Conservation (phyloP, 2,329 filamentous ascomycete genomes). For the Chalaropsis ovoidea region DNA sequence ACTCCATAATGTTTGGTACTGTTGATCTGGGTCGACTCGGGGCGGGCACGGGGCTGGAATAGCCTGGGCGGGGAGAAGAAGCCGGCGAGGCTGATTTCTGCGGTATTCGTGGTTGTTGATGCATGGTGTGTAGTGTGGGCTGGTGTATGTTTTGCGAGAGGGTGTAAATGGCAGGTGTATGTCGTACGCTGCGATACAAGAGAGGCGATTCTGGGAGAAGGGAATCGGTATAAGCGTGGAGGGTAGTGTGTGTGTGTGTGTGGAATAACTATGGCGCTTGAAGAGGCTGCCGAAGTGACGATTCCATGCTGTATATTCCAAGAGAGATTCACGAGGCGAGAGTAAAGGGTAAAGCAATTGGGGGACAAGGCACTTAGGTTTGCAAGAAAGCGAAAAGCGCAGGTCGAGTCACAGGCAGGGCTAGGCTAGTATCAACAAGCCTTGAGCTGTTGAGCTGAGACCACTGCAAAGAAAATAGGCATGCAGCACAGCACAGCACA, state of each 20-base stretch:
- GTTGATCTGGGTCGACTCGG: slow-evolving; percentile 21
- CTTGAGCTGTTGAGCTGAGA: slow-evolving; percentile 1
- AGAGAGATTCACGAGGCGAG: slow-evolving; percentile 20
- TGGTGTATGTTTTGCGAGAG: slow-evolving; percentile 2
- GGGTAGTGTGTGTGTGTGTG: not conserved
- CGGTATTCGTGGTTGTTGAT: slow-evolving; percentile 74
- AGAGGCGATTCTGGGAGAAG: not conserved
- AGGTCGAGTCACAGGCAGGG: slow-evolving; percentile 13
- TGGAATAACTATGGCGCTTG: slow-evolving; percentile 16
- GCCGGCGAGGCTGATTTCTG: slow-evolving; percentile 64
- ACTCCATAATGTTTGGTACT: slow-evolving; percentile 8
- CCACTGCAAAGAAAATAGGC: slow-evolving; percentile 11
- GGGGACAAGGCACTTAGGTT: not conserved
- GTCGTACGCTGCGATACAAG: not conserved
- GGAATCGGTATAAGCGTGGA: slow-evolving; percentile 1
- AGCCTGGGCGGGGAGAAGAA: slow-evolving; percentile 30
- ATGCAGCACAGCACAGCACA: slow-evolving; percentile 3
- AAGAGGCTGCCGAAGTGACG: slow-evolving; percentile 17
- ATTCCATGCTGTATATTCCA: slow-evolving; percentile 25
- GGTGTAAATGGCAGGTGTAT: not conserved
- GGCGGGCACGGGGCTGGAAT: slow-evolving; percentile 1
- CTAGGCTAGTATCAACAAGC: not conserved
- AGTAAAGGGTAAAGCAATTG: slow-evolving; percentile 9
- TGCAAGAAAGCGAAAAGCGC: not conserved
- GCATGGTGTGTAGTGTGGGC: slow-evolving; percentile 48